Conservation (phyloP, 768 basidiomycete genomes). For the Vishniacozyma victoriae region DNA sequence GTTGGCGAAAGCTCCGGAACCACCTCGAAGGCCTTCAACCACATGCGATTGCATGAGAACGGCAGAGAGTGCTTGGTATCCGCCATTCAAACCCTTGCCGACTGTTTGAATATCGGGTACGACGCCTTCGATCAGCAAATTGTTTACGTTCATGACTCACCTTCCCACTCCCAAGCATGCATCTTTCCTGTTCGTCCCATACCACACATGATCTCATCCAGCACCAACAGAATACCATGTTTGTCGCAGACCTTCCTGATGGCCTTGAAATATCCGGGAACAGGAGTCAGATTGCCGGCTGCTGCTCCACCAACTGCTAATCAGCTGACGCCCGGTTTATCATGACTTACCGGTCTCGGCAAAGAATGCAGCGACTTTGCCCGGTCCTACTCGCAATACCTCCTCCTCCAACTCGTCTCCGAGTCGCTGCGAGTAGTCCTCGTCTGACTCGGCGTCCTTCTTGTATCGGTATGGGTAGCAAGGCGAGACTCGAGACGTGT, state of each 20-base stretch:
- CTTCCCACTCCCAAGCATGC: constrained; percentile 71
- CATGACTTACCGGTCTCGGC: constrained; percentile 14
- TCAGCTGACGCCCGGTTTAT: not conserved
- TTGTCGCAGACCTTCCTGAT: constrained; percentile 56
- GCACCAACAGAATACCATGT: constrained; percentile 60
- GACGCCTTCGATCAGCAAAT: constrained; percentile 43
- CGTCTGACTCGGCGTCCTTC: constrained; percentile 63
- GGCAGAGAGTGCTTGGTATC: constrained; percentile 73
- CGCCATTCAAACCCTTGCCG: constrained; percentile 87
- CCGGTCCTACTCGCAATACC: constrained; percentile 72
- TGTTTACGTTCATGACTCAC: constrained; percentile 1
- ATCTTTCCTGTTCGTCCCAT: constrained; percentile 87
- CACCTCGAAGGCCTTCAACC: constrained; percentile 60
- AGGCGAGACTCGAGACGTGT: constrained; percentile 50
- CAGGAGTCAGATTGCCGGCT: constrained; percentile 69
- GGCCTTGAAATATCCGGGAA: constrained; percentile 78
- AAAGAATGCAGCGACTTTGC: constrained; percentile 56
- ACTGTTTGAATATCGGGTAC: constrained; percentile 80
- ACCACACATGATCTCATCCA: constrained; percentile 88
- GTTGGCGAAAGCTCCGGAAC: constrained; percentile 28
- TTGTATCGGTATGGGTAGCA: constrained; percentile 78
- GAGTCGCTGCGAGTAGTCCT: constrained; percentile 71
- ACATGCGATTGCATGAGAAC: constrained; percentile 68
- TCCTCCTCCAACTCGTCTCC: constrained; percentile 77
- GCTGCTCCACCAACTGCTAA: constrained; percentile 80